phyloP scores from a whole-genome alignment of 2,329 filamentous ascomycete species.

The Epichloe sibirici region DNA sequence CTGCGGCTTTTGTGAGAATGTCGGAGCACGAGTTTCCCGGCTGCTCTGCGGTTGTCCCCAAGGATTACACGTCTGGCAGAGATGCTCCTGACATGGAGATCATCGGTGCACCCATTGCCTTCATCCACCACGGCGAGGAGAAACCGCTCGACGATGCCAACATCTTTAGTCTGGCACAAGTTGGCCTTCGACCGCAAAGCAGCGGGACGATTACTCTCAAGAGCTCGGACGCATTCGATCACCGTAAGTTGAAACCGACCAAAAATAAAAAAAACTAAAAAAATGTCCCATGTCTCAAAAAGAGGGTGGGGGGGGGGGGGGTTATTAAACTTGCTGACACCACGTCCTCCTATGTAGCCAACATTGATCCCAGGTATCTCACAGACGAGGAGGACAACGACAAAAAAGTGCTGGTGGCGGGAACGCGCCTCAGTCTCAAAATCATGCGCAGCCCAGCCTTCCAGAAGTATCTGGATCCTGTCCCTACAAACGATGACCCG shows the following conservation, averaged over 20 bases:
- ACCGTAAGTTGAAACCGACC: constrained; percentile 6
- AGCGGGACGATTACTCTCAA: constrained; percentile 8
- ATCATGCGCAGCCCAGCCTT: constrained; percentile 8
- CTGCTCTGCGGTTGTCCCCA: constrained; percentile 4
- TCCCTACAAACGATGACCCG: constrained; percentile 7
- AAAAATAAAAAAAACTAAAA: no score
- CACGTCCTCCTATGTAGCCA: constrained; percentile 3
- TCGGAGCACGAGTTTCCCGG: constrained; percentile 7
- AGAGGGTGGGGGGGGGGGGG: no score
- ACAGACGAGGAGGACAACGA: constrained; percentile 11
- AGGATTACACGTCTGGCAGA: constrained; percentile 9
- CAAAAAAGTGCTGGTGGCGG: constrained; percentile 10
- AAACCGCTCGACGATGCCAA: not conserved
- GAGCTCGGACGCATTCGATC: constrained; percentile 9
- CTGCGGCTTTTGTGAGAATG: constrained; percentile 9
- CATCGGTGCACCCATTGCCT: constrained; percentile 8
- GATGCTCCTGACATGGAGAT: constrained; percentile 10
- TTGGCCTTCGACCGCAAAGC: constrained; percentile 10
- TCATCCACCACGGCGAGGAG: constrained; percentile 12
- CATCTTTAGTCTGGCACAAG: constrained; percentile 7
- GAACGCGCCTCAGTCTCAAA: constrained; percentile 8
- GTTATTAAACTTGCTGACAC: not conserved
- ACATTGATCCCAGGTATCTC: constrained; percentile 11
- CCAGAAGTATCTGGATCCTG: constrained; percentile 8
- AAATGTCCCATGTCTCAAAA: accelerated